These are phyloP conservation scores for Fusarium musae DNA, from an alignment of 2,329 filamentous ascomycete genomes.

Conservation along the genomic window DNA sequence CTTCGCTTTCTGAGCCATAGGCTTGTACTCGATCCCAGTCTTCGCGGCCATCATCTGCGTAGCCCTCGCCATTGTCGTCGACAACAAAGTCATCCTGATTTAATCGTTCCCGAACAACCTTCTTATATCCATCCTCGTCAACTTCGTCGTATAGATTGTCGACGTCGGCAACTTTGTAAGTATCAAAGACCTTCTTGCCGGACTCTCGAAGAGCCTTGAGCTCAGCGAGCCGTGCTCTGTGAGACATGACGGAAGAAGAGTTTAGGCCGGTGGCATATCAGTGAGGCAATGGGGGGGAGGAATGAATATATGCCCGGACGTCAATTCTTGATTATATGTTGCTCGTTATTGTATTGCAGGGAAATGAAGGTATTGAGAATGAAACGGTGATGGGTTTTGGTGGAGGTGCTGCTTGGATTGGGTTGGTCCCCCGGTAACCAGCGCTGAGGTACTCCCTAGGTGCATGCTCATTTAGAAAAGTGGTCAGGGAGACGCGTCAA, in stretches of 20 bases:
- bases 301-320: not conserved
- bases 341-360: constrained; percentile 8
- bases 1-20: constrained; percentile 80
- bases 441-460: not conserved
- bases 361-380: constrained; percentile 10
- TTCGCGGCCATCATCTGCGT: constrained; percentile 94
- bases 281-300: not conserved
- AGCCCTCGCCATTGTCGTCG: constrained; percentile 96
- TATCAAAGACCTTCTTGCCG: constrained; percentile 90
- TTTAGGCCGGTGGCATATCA: constrained; percentile 41
- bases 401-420: constrained; percentile 19
- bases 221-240: constrained; percentile 74
- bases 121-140: constrained; percentile 97
- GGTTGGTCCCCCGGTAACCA: constrained; percentile 36
- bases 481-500: constrained; percentile 32
- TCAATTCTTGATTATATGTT: not conserved
- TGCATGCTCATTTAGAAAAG: constrained; percentile 34
- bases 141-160: constrained; percentile 93
- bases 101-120: constrained; percentile 87
- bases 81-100: constrained; percentile 98
- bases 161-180: constrained; percentile 87
- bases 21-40: constrained; percentile 84
- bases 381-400: constrained; percentile 6
- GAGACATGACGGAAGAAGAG: constrained; percentile 48
- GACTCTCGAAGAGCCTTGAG: constrained; percentile 84